Evolutionary conservation across 257 asterid species (phyloP).

Genomic region (Gentiana straminea): DNA sequence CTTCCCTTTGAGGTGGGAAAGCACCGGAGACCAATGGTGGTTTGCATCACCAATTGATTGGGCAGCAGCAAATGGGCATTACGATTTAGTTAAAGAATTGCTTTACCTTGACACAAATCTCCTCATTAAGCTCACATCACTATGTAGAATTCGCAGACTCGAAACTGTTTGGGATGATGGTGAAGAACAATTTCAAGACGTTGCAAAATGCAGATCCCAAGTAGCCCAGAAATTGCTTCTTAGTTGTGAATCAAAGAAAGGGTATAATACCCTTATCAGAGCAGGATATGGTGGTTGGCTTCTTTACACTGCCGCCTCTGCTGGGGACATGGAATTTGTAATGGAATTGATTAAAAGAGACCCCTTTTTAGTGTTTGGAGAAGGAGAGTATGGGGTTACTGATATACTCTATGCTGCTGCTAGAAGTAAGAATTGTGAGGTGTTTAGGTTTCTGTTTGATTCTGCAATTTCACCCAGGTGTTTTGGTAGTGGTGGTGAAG

Average conservation of each 20-base stretch:
- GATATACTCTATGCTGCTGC: slow-evolving; percentile 84
- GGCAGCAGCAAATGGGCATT: slow-evolving; percentile 97
- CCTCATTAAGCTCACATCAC: slow-evolving; percentile 73
- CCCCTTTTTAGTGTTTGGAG: slow-evolving; percentile 79
- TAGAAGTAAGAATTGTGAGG: slow-evolving; percentile 48
- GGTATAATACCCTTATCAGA: slow-evolving; percentile 54
- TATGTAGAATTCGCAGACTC: slow-evolving; percentile 68
- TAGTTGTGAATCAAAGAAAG: slow-evolving; percentile 40
- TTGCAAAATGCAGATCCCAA: slow-evolving; percentile 51
- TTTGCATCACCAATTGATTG: slow-evolving; percentile 92
- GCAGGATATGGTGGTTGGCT: slow-evolving; percentile 99
- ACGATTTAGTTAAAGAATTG: slow-evolving; percentile 69
- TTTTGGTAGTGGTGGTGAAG: neutral
- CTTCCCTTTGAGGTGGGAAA: slow-evolving; percentile 84
- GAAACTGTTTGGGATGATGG: slow-evolving; percentile 95
- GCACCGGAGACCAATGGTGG: slow-evolving; percentile 95
- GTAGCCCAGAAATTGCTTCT: slow-evolving; percentile 61
- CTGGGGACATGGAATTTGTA: slow-evolving; percentile 61
- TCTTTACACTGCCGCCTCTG: slow-evolving; percentile 81
- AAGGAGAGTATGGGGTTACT: slow-evolving; percentile 83
- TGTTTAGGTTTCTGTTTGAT: slow-evolving; percentile 52
- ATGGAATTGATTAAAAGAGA: slow-evolving; percentile 51
- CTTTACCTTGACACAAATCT: slow-evolving; percentile 71
- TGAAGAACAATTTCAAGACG: slow-evolving; percentile 37
- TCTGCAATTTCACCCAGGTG: slow-evolving; percentile 18